These are phyloP conservation scores for Fagopyrum homotropicum DNA, from an alignment of 148 eudicot genomes.

Conservation along the genomic window DNA sequence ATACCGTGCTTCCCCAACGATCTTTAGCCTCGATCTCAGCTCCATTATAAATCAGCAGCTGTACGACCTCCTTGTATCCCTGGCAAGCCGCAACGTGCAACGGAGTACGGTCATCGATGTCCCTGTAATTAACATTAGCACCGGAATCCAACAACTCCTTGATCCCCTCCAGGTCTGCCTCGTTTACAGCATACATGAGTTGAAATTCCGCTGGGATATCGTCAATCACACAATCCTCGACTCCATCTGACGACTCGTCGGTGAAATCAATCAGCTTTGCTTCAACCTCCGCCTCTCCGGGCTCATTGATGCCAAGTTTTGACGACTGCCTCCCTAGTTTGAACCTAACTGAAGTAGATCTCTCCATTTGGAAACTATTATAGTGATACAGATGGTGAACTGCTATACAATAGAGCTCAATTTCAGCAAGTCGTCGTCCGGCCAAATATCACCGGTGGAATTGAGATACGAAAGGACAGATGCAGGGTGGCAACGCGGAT, in stretches of 20 bases:
- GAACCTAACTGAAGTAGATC: conserved; percentile 18
- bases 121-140: conserved; percentile 32
- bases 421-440: no score
- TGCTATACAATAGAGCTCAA: no score
- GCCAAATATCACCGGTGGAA: no score
- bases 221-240: conserved; percentile 2
- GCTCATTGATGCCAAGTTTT: conserved; percentile 12
- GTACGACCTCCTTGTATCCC: conserved; percentile 32
- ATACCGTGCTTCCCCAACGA: conserved; percentile 55
- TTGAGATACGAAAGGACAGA: no score
- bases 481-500: no score
- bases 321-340: conserved; percentile 28
- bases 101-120: conserved; percentile 42
- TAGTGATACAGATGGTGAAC: not conserved
- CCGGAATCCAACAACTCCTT: conserved; percentile 34
- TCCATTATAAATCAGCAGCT: conserved; percentile 28
- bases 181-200: conserved; percentile 31
- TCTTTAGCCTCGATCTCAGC: conserved; percentile 36
- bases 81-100: conserved; percentile 48
- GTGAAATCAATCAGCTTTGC: not conserved
- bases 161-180: conserved; percentile 36
- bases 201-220: conserved; percentile 25
- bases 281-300: not conserved
- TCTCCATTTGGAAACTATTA: not conserved
- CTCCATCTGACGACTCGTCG: conserved; percentile 2